Percentiles rank a stretch among this genome's conserved stretches.
These are phyloP conservation scores for Pichia sp. DNA, from an alignment of 1,139 yeast species.

Conservation along the genomic window DNA sequence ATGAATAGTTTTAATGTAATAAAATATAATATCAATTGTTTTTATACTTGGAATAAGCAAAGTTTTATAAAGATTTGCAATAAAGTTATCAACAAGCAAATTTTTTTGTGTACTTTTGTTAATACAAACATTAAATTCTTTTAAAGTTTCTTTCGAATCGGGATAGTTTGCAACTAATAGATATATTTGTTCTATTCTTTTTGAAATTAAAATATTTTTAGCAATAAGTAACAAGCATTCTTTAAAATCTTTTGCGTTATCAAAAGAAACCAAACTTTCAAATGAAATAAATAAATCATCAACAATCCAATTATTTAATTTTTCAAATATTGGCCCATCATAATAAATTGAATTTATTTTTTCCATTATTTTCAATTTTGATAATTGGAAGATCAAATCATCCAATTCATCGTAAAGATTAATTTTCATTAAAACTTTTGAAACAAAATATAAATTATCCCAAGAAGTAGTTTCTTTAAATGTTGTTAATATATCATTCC, in stretches of 20 bases:
- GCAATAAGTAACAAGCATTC: constrained; percentile 31
- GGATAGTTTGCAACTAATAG: constrained; percentile 60
- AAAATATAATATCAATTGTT: constrained; percentile 65
- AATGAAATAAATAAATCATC: constrained; percentile 35
- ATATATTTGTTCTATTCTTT: constrained; percentile 60
- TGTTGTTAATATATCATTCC: constrained; percentile 4
- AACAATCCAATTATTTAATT: constrained; percentile 36
- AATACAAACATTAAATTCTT: constrained; percentile 55
- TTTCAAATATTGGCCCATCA: constrained; percentile 32
- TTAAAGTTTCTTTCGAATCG: constrained; percentile 48
- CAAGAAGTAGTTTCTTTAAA: neutral
- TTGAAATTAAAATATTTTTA: constrained; percentile 40
- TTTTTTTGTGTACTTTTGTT: constrained; percentile 38
- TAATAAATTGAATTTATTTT: constrained; percentile 11
- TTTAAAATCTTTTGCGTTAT: constrained; percentile 20
- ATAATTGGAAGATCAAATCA: constrained; percentile 36
- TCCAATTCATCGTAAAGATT: constrained; percentile 33
- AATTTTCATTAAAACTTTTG: constrained; percentile 15
- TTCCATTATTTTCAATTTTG: constrained; percentile 44
- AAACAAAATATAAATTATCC: constrained; percentile 2
- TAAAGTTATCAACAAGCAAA: constrained; percentile 50
- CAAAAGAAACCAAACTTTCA: constrained; percentile 21
- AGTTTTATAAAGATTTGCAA: constrained; percentile 41
- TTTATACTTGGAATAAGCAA: constrained; percentile 79
- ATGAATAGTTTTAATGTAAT: constrained; percentile 66